Evolutionary conservation across 2,329 filamentous ascomycete genomes (phyloP).

Genomic region (Scolecobasidium constrictum): DNA sequence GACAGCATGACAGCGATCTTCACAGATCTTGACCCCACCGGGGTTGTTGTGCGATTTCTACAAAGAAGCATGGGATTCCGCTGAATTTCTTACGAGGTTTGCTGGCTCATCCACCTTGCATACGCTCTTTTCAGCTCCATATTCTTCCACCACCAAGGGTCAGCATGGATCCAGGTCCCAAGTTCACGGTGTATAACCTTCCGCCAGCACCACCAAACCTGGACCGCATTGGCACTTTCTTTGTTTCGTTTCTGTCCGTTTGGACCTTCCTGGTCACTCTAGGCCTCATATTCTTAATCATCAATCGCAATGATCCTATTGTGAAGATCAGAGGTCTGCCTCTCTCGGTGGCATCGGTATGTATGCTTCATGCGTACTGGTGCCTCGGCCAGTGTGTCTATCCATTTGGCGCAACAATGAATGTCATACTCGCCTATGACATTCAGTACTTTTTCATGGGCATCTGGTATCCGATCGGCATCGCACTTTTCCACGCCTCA

Average conservation of each 20-base stretch:
- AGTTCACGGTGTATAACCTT: not conserved
- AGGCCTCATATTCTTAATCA: slow-evolving; percentile 20
- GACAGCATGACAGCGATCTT: no score
- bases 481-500: slow-evolving; percentile 25
- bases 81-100: no score
- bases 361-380: slow-evolving; percentile 25
- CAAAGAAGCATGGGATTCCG: no score
- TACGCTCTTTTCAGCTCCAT: no score
- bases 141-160: no score
- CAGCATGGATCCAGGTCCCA: no score
- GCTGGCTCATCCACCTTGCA: no score
- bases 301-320: slow-evolving; percentile 20
- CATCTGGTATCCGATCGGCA: slow-evolving; percentile 25
- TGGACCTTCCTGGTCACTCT: slow-evolving; percentile 22
- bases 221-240: not conserved
- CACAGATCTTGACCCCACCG: no score
- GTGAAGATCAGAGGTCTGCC: slow-evolving; percentile 23
- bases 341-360: slow-evolving; percentile 22
- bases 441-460: slow-evolving; percentile 29
- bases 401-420: slow-evolving; percentile 17
- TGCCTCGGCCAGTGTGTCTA: not conserved
- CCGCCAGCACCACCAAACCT: not conserved
- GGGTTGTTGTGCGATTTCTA: no score
- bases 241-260: slow-evolving; percentile 13
- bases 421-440: slow-evolving; percentile 22